Evolutionary conservation across 148 eudicot species (phyloP), one percentile per base, ranked within the genome.

Genomic region (Vaccinium darrowii): DNA sequence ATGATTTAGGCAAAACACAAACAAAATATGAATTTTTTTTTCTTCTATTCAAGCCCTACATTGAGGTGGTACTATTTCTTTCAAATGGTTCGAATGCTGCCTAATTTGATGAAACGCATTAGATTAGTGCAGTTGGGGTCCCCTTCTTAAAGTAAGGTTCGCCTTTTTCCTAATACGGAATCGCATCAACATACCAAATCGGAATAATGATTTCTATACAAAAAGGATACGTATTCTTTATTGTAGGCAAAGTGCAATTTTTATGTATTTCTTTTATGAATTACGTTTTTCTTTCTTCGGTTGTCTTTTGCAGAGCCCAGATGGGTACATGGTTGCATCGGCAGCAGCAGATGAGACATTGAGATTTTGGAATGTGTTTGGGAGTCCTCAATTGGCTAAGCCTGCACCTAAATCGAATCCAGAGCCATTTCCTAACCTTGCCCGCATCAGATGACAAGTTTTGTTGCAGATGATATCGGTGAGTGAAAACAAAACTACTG

Each of bases 281-380:
- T 82, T n/a, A 27, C 33, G 51, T 33, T 56, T 12, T 6, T 39
- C 30, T 33, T 27, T 39, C 73, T 18, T 6, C 1, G 15, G 19
- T 56, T 52, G 54, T 47, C 23, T 76, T 8, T 85, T 86, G 57
- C 88, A 90, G 90, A 90, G 90, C 76, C 90, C 90, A 52, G 89
- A 88, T 85, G 89, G 92, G 12, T 85, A 78, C 53, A 85, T 84
- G 2, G 92, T 85, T 36, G 92, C 92, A 77, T 82, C 88, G 63
- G 86, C 84, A 9, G 89, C 87, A 3, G 88, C 85, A 27, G 92
- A 90, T 49, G 90, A 90, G 84, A 90, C 90, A 11, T 39, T 90
- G 27, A 83, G 89, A 71, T 11, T 90, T 2, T 90, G 92, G 92
- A 88, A 90, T 50, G 86, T 87, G 27, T 88, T 88, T 83, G 92